Conservation (phyloP, 768 basidiomycete species). For the Tulasnella calospora region DNA sequence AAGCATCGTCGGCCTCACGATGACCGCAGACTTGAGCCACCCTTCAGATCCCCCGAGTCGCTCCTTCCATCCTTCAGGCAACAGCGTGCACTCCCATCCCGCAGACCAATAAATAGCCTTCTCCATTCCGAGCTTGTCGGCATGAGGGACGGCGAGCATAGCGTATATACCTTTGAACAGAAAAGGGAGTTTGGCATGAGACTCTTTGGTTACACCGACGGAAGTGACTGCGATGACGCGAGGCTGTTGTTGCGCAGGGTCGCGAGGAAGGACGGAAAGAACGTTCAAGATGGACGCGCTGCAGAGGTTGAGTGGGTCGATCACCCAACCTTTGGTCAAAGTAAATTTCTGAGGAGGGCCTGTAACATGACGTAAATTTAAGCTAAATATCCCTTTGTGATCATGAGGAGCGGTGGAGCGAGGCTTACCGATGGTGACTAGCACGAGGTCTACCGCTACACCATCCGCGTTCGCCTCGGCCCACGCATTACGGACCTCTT, state of each 20-base stretch:
- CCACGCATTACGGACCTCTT: slow-evolving; percentile 6
- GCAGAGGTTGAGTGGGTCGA: not conserved
- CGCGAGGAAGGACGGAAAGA: not conserved
- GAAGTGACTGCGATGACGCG: slow-evolving; percentile 54
- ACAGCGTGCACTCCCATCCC: not conserved
- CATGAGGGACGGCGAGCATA: slow-evolving; percentile 44
- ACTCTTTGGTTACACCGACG: slow-evolving; percentile 46
- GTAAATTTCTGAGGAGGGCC: not conserved
- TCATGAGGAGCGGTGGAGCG: not conserved
- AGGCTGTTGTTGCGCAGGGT: slow-evolving; percentile 42
- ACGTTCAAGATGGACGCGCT: not conserved
- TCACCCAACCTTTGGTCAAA: not conserved
- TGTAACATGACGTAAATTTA: not conserved
- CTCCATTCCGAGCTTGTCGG: slow-evolving; percentile 37
- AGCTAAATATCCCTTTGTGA: not conserved
- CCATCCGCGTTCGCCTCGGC: not conserved
- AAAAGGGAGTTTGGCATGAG: slow-evolving; percentile 47
- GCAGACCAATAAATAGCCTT: not conserved
- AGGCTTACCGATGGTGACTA: slow-evolving; percentile 16
- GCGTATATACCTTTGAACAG: slow-evolving; percentile 48
- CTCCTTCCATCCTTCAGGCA: not conserved
- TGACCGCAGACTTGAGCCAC: slow-evolving; percentile 8
- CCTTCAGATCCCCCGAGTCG: not conserved
- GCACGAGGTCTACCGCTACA: slow-evolving; percentile 1
- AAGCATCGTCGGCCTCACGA: not conserved